Evolutionary conservation across 2,329 filamentous ascomycete species (phyloP), one percentile per base, ranked within the genome.

Genomic region (Colletotrichum coccodes): DNA sequence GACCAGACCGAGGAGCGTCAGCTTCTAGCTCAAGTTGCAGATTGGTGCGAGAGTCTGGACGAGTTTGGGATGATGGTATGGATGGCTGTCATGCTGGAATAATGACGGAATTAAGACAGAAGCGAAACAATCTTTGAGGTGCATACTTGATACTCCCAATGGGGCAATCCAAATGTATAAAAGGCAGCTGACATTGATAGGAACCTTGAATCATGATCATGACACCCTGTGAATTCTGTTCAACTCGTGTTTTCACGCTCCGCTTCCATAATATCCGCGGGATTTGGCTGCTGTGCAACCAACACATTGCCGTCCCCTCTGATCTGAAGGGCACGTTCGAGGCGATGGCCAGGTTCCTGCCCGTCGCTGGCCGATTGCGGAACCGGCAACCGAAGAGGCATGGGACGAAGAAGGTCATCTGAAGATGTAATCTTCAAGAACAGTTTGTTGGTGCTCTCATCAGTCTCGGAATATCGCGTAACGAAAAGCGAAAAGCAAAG

Each of bases 81-180:
- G 80, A 81, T 74, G 75, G 73, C 74, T 2, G 65, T 68, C 3
- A 47, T 73, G 59, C 77, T 81, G 73, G 76, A 81, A 50, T 70
- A 54, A 59, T 26, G 40, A 62, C 6, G 28, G 46, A 18, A 1
- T 34, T 6, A 8, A 36, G 6, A n/a, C 9, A 36, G 4, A 32
- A n/a, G 14, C 6, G 12, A 3, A 6, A 12, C 4, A 26, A 16
- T n/a, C n/a, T n/a, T n/a, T n/a, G n/a, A n/a, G n/a, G n/a, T n/a
- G n/a, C n/a, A n/a, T n/a, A n/a, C n/a, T n/a, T n/a, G n/a, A n/a
- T n/a, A n/a, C n/a, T n/a, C n/a, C n/a, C n/a, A n/a, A n/a, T n/a
- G n/a, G n/a, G n/a, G n/a, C n/a, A n/a, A n/a, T n/a, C n/a, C n/a
- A n/a, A n/a, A n/a, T 5, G 0, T 4, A 40, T 28, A 16, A 1